phyloP scores from a whole-genome alignment of 2,329 filamentous ascomycete genomes.

The Fusarium sp. region DNA sequence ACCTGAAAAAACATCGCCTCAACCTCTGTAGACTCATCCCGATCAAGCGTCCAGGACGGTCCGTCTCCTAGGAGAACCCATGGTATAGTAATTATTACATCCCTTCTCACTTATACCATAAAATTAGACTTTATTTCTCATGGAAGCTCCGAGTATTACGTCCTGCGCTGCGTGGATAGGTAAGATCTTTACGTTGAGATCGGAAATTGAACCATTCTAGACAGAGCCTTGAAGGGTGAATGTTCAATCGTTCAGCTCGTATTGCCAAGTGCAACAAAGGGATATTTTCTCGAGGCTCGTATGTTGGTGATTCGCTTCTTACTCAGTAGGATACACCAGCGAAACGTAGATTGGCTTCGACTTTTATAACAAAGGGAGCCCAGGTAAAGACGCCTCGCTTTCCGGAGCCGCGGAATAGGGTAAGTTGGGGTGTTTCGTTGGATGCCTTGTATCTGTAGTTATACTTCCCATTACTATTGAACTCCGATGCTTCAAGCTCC shows the following conservation, averaged over 20 bases:
- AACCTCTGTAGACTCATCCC: no score
- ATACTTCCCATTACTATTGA: background rate
- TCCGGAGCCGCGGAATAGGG: slow-evolving; percentile 63
- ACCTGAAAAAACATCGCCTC: slow-evolving; percentile 47
- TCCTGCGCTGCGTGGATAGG: slow-evolving; percentile 59
- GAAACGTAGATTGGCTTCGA: slow-evolving; percentile 71
- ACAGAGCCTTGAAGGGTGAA: slow-evolving; percentile 64
- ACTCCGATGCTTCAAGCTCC: rapidly evolving
- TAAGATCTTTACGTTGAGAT: slow-evolving; percentile 60
- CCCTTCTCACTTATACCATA: slow-evolving; percentile 67
- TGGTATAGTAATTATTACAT: slow-evolving; percentile 68
- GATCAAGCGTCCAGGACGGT: no score
- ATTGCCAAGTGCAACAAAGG: slow-evolving; percentile 60
- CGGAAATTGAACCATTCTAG: slow-evolving; percentile 54
- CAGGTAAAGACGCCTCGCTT: slow-evolving; percentile 58
- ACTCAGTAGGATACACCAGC: slow-evolving; percentile 59
- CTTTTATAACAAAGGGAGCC: slow-evolving; percentile 72
- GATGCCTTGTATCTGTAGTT: background rate
- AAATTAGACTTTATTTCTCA: slow-evolving; percentile 72
- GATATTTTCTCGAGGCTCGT: slow-evolving; percentile 68
- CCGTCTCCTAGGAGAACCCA: slow-evolving; percentile 56
- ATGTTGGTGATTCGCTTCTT: slow-evolving; percentile 57
- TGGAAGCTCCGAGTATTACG: slow-evolving; percentile 62
- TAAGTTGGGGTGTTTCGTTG: slow-evolving; percentile 21
- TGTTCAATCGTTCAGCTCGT: slow-evolving; percentile 62